Evolutionary conservation across 768 basidiomycete genomes (phyloP).

Genomic region (Panellus pusillus): DNA sequence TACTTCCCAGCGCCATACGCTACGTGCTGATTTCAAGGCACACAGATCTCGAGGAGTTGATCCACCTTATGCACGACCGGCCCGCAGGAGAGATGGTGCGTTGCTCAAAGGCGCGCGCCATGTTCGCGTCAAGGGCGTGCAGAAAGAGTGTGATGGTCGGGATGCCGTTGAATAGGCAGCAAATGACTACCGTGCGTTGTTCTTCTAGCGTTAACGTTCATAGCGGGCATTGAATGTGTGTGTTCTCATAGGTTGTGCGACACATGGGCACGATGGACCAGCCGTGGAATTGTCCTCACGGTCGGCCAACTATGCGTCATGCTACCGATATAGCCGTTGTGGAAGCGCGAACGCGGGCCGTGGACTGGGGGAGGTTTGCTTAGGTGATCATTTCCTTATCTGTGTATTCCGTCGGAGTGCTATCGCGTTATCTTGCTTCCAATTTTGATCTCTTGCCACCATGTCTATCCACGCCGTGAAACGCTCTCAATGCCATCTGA

Average conservation of each 20-base stretch:
- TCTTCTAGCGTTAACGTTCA: not conserved
- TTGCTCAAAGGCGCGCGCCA: slow-evolving; percentile 87
- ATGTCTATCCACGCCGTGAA: slow-evolving; percentile 57
- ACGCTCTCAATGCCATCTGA: slow-evolving; percentile 52
- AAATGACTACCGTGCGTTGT: slow-evolving; percentile 71
- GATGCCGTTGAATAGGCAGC: slow-evolving; percentile 68
- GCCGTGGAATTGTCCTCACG: slow-evolving; percentile 89
- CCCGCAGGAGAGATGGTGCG: slow-evolving; percentile 83
- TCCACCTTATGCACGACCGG: slow-evolving; percentile 79
- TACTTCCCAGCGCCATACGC: no score
- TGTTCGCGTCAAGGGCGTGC: slow-evolving; percentile 98
- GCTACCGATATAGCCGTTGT: slow-evolving; percentile 49
- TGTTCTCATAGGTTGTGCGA: slow-evolving; percentile 56
- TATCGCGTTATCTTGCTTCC: not conserved
- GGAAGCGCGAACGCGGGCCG: slow-evolving; percentile 2
- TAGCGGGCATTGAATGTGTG: slow-evolving; percentile 2
- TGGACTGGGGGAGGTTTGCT: slow-evolving; percentile 9
- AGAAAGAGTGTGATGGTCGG: slow-evolving; percentile 97
- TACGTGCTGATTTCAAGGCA: slow-evolving; percentile 4
- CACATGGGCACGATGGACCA: slow-evolving; percentile 87
- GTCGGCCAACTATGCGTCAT: slow-evolving; percentile 82
- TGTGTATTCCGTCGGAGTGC: not conserved
- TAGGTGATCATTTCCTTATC: not conserved
- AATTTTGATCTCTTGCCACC: not conserved
- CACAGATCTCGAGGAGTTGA: slow-evolving; percentile 88